Evolutionary conservation across 805 yeast genomes (phyloP), one percentile per base, ranked within the genome.

Genomic region (Lipomyces orientalis): DNA sequence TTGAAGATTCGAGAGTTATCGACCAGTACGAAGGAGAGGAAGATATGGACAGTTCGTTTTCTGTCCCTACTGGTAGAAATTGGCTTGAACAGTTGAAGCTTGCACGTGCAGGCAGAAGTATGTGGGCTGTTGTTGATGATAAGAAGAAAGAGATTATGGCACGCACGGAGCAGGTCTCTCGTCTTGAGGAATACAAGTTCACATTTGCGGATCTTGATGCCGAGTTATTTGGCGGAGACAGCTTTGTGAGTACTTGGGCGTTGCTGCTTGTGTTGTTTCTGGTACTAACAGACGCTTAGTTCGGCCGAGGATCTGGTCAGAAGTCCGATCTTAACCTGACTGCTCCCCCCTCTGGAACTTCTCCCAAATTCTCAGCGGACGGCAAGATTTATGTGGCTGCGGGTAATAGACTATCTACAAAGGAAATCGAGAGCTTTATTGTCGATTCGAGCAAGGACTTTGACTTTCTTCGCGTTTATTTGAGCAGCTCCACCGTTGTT

Each of bases 201-300:
- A 77, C 77, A 4, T 78, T 71, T 62, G 79, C 79, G 31, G 80
- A 80, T n/a, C 79, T 85, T 33, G 88, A 82, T 76, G 81, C 80
- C 9, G 69, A 84, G 6, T 76, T 87, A 57, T 86, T 86, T 75
- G 81, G 84, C 12, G 84, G 66, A 25, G 63, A 61, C 12, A 58
- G 35, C 29, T 62, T 61, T 58, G 71, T 67, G 39, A 39, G 70
- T 54, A 16, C 1, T 9, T 14, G 12, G 9, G n/a, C 49, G 3
- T 43, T 6, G 25, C 10, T 16, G 5, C n/a, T 10, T 35, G 29
- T 16, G 14, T 4, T 16, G 16, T 35, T 10, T 29, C n/a, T 33
- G n/a, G 7, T 7, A 43, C 49, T 43, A 12, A 35, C 31, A 8
- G 22, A 34, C n/a, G 8, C 12, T 25, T 54, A 54, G 34, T 54